Conservation (phyloP, 192 early-diverging fungal species). For the Neocallimastix lanati region DNA sequence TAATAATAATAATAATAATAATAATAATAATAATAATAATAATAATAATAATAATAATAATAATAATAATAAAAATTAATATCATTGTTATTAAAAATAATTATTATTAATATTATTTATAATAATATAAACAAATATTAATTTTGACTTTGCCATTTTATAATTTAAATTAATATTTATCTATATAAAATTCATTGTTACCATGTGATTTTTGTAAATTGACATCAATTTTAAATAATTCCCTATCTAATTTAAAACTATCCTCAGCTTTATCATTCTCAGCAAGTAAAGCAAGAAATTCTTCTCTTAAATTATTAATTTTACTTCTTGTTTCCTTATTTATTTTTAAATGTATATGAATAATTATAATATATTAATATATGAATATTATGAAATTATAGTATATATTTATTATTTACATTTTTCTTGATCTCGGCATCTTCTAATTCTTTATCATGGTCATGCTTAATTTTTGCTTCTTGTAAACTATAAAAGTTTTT, state of each 20-base stretch:
- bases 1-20: too few relatives aligned
- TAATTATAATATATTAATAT: too few relatives aligned
- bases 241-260: conserved; percentile 1
- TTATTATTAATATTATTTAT: too few relatives aligned
- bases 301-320: conserved; percentile 24
- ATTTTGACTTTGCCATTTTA: too few relatives aligned
- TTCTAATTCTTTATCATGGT: conserved; percentile 29
- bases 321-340: conserved; percentile 15
- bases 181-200: neutral
- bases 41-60: too few relatives aligned
- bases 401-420: neutral
- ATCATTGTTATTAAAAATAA: too few relatives aligned
- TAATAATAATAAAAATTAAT: too few relatives aligned
- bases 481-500: conserved; percentile 28
- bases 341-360: too few relatives aligned
- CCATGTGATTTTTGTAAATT: conserved; percentile 23
- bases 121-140: too few relatives aligned
- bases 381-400: too few relatives aligned
- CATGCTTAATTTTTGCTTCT: conserved; percentile 35
- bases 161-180: neutral
- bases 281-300: conserved; percentile 20
- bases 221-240: conserved; percentile 21
- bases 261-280: conserved; percentile 17
- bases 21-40: too few relatives aligned
- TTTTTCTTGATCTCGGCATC: conserved; percentile 35